Evolutionary conservation across 306 rosid species (phyloP).

Genomic region (Dalbergia oliveri): DNA sequence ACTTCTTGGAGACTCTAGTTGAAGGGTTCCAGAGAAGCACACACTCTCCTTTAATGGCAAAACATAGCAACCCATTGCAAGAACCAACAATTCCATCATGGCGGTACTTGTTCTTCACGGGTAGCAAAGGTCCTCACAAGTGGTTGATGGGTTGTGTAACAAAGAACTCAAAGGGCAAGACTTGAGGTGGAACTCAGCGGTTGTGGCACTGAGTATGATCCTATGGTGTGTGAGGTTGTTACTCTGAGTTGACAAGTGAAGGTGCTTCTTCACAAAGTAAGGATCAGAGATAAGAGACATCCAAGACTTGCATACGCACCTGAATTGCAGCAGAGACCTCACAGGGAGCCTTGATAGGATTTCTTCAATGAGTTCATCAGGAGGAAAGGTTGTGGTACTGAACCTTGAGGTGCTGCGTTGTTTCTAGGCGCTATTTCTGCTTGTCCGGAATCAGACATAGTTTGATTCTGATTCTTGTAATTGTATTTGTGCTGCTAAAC

Average conservation of each 20-base stretch:
- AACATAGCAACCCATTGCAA: slow-evolving; percentile 59
- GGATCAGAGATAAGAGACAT: slow-evolving; percentile 47
- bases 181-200: slow-evolving; percentile 56
- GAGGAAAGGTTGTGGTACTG: slow-evolving; percentile 28
- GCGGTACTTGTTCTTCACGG: slow-evolving; percentile 61
- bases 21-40: slow-evolving; percentile 67
- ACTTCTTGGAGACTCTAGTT: slow-evolving; percentile 52
- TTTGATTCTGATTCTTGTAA: slow-evolving; percentile 11
- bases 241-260: slow-evolving; percentile 41
- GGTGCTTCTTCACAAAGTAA: slow-evolving; percentile 51
- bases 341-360: slow-evolving; percentile 60
- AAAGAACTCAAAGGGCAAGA: slow-evolving; percentile 52
- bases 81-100: slow-evolving; percentile 63
- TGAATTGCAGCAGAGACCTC: slow-evolving; percentile 50
- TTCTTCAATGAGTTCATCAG: slow-evolving; percentile 56
- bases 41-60: slow-evolving; percentile 61
- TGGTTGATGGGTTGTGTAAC: slow-evolving; percentile 39
- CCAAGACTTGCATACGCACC: slow-evolving; percentile 64
- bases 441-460: background rate
- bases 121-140: slow-evolving; percentile 48
- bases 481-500: background rate
- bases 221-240: slow-evolving; percentile 44
- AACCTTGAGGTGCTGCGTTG: background rate
- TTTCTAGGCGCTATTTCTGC: background rate
- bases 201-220: slow-evolving; percentile 56